Base-by-base conservation (phyloP, 768 basidiomycete species). In the Kwoniella heveanensis region DNA sequence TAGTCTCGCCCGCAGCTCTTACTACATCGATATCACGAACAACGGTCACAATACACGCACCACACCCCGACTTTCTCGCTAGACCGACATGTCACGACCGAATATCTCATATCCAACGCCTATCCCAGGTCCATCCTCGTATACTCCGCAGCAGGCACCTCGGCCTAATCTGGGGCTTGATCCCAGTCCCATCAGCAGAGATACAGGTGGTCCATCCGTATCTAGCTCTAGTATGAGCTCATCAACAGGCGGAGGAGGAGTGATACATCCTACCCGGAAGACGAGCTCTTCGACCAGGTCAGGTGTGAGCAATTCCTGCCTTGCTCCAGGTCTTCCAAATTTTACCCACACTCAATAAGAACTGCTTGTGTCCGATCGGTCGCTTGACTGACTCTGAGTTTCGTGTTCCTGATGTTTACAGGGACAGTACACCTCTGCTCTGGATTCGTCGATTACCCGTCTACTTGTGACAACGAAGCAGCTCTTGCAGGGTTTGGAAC, bases 391-490 rank as follows among this genome's bases (percentile, higher is more conserved):
- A 25, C n/a, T 19, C n/a, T n/a, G 47, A 6, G 7, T 49, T 25
- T 49, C 24, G 19, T 9, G 32, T 6, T 13, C 7, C 1, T 25
- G 19, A 21, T 19, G 24, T 3, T 19, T 39, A 39, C 19, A 62
- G 51, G 60, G 60, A 25, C 54, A 64, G 29, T 64, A 57, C 36
- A 64, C 54, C 9, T 55, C 52, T n/a, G 62, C 62, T 2, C 50
- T 76, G 9, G 94, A 96, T 79, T 89, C 91, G 36, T 88, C 90
- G 22, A 93, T 96, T 32, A 96, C 94, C 21, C 86, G 91, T 54
- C 85, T 98, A 12, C 85, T 99, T 25, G 92, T 99, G 1, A 88
- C 92, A 29, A 98, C 97, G 68, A 95, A 97, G 78, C 87, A 90
- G 66, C 86, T 99, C n/a, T 84, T 99, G 37, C 93, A 96, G 46